Evolutionary conservation across 352 stramenopile species (phyloP).

Genomic region (Blastocystis sp.): DNA sequence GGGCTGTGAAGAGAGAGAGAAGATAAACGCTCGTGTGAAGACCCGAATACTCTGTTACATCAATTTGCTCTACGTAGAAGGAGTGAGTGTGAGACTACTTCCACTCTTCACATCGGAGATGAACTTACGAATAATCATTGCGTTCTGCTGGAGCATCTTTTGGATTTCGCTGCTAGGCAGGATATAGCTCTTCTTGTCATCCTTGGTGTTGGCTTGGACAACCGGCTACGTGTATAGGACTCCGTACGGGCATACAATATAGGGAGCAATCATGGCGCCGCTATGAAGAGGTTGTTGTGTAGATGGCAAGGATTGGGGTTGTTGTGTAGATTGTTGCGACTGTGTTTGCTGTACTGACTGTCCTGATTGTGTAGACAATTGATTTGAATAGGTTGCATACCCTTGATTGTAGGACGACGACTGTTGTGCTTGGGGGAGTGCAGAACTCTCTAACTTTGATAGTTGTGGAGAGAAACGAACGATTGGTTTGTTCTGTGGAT

Average conservation of each 20-base stretch:
- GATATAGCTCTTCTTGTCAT: slow-evolving; percentile 15
- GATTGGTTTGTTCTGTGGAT: no score
- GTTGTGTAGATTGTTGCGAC: not conserved
- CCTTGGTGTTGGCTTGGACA: not conserved
- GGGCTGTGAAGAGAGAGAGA: slow-evolving; percentile 3
- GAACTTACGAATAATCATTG: slow-evolving; percentile 35
- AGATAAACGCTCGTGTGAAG: slow-evolving; percentile 44
- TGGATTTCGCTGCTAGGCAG: slow-evolving; percentile 19
- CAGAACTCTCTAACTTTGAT: no score
- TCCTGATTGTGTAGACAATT: no score
- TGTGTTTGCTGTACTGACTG: not conserved
- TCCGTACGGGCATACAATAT: not conserved
- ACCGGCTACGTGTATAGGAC: not conserved
- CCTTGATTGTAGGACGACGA: no score
- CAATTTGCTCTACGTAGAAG: slow-evolving; percentile 2
- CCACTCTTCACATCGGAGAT: slow-evolving; percentile 37
- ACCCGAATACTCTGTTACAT: slow-evolving; percentile 40
- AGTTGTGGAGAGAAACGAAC: no score
- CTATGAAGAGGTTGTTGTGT: not conserved
- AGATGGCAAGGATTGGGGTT: not conserved
- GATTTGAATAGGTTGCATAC: no score
- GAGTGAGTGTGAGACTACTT: not conserved
- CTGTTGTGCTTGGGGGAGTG: no score
- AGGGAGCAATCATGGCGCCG: slow-evolving; percentile 7
- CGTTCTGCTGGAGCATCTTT: slow-evolving; percentile 50